Evolutionary conservation across 129 eudicot species (phyloP), one percentile per base, ranked within the genome.

Genomic region (Sambucus nigra): DNA sequence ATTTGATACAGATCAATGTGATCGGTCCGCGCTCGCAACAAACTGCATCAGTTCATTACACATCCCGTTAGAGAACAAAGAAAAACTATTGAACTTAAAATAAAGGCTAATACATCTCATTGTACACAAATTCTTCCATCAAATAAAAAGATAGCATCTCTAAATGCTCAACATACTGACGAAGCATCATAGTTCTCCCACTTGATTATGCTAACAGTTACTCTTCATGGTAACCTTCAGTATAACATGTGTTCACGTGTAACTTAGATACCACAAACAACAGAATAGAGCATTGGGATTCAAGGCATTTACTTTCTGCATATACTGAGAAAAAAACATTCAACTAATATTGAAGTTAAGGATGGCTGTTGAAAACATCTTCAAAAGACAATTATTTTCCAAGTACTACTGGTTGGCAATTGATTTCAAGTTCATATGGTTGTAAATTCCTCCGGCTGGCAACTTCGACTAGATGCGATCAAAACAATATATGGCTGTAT

Each of bases 1-100:
- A 91, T 45, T 69, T 91, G 98, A 69, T 85, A 91, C 60, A 91
- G 74, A 74, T 91, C 98, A 61, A 91, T 79, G 67, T 85, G 81
- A 57, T 91, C 95, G 5, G 83, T 85, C 64, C 60, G 73, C 31
- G 76, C 59, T 54, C 95, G 80, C 73, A 72, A 42, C 76, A 91
- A 76, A 61, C 98, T 91, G 94, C 86, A 79, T 3, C 38, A 55
- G 72, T 53, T 46, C 64, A 63, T 4, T 19, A 59, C 2, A 41
- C 11, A 26, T 28, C 39, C 21, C 17, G 27, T 59, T 9, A 24
- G 39, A 45, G 28, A 21, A 26, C 45, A 40, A 38, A 3, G 5
- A 11, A 1, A 58, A 40, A 40, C 46, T 2, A 14, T n/a, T 40
- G 46, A 7, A 40, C 13, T 58, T 58, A 10, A 44, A 32, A 25